Base-by-base conservation (phyloP, 768 basidiomycete species). In the Rhodosporidiobolus sp. region DNA sequence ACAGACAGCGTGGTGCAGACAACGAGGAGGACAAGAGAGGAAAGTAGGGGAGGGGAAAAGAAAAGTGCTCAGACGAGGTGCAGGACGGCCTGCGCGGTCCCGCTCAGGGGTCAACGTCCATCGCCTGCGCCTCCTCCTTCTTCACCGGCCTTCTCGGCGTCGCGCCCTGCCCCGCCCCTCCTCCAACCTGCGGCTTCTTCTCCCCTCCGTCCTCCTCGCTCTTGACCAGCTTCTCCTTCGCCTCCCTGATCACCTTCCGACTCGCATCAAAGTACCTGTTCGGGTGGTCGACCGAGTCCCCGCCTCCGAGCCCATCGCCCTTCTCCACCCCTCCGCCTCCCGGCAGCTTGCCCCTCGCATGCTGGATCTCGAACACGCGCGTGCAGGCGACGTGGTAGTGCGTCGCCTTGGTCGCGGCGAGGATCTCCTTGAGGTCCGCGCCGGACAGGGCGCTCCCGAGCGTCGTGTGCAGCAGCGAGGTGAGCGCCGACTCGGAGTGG, bases 301-400 rank as follows among this genome's bases (percentile, higher is more conserved):
- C 90, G 8, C 82, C 86, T 14, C 92, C 91, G 55, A 94, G 77
- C 0, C 95, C 96, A 22, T 96, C 92, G 4, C 94, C 94, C 80
- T 91, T 94, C 82, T 86, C 88, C 61, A 95, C 87, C 16, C 89
- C 81, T 20, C 7, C n/a, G 0, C 65, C 65, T 19, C 65, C 65
- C 16, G 65, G 65, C 19, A 76, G 63, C 61, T 72, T 75, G 8
- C 38, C 38, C 38, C 38, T 7, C 38, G 75, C 88, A 80, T 98
- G 95, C 34, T 94, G 96, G 38, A 96, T 85, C 83, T 99, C 96
- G 81, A 93, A 99, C 30, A 98, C 92, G 32, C 94, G 86, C 16
- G 96, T 98, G 82, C 96, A 99, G 12, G 94, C 95, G 56, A 97
- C 90, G 80, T 99, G 95, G 80, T 88, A 95, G 80, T 95, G 93